A percentile compares a stretch with the other conserved stretches of the same genome.
phyloP scores from a whole-genome alignment of 2,329 filamentous ascomycete species.

The Sporothrix globosa region DNA sequence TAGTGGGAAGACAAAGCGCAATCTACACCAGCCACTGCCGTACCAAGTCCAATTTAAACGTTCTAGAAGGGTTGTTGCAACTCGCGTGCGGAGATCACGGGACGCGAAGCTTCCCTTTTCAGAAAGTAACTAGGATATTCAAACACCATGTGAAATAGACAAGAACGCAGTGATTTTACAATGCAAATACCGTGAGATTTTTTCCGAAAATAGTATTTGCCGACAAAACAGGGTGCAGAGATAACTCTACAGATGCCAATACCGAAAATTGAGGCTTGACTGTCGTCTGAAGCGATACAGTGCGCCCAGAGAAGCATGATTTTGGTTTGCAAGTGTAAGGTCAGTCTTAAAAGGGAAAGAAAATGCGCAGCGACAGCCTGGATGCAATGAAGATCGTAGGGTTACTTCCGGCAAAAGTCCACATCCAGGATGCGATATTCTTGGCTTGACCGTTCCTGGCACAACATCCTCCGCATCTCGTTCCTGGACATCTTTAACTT shows the following conservation, averaged over 20 bases:
- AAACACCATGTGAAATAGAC: constrained; percentile 14
- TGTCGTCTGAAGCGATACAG: constrained; percentile 6
- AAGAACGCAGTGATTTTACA: background rate
- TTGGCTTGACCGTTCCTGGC: constrained; percentile 3
- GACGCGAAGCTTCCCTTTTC: background rate
- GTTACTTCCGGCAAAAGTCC: constrained; percentile 19
- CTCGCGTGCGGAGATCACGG: background rate
- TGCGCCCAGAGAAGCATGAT: background rate
- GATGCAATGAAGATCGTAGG: background rate
- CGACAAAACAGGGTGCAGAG: background rate
- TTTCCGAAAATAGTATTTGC: constrained; percentile 2
- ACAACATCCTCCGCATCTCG: background rate
- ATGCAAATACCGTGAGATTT: background rate
- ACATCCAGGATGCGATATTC: background rate
- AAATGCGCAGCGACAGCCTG: background rate
- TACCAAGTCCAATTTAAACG: constrained; percentile 8
- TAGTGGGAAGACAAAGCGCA: constrained; percentile 3
- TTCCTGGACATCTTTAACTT: background rate
- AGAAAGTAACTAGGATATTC: background rate
- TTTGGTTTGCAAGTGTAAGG: background rate
- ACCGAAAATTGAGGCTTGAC: background rate
- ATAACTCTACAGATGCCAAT: background rate
- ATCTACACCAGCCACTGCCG: constrained; percentile 26
- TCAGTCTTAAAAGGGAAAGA: background rate
- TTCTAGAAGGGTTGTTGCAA: constrained; percentile 23